Base-by-base conservation (phyloP, 805 yeast genomes). In the Metschnikowia borealis region DNA sequence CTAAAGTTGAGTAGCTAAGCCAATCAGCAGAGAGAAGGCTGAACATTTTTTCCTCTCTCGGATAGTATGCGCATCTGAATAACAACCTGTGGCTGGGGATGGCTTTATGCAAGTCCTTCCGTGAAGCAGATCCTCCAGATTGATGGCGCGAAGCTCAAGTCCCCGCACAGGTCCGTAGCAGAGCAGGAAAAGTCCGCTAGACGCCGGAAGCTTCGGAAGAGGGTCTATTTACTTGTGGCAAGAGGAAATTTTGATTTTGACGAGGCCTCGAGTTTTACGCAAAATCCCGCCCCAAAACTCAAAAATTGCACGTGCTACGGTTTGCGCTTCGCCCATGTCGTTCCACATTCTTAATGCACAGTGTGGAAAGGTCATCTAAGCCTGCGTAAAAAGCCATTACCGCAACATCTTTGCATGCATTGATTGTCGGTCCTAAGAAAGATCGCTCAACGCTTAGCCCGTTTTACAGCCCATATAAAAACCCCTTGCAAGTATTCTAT, bases 331-430 rank as follows among this genome's bases (percentile, higher is more conserved):
- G 18, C n/a, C 31, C n/a, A 21, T 4, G 34, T 20, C 34, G 21
- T 20, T 33, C 17, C 37, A 33, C 38, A 34, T 33, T 33, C 37
- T 33, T 42, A 29, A 33, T 33, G 45, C 38, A 33, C 31, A 5
- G 44, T 41, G 45, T 32, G 10, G 11, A 42, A 26, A 39, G 20
- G 20, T 39, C 13, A 8, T 14, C 15, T 7, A 6, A 8, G 18
- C 45, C 29, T 42, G 45, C 45, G 15, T 42, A 13, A n/a, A 10
- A n/a, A 10, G n/a, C 14, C n/a, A 42, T 42, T 42, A 42, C 45
- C 45, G 45, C 45, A 42, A n/a, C 45, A 42, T 34, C 45, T 32
- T 34, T 42, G 38, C 45, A 42, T 42, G 45, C 45, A 42, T 42
- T 15, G 21, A 38, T 38, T 26, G 26, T 21, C 38, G 38, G 34